A percentile compares a stretch with the other conserved stretches of the same genome.
These are phyloP conservation scores for Botrytis fragariae DNA, from an alignment of 2,329 filamentous ascomycete species.

Conservation along the genomic window DNA sequence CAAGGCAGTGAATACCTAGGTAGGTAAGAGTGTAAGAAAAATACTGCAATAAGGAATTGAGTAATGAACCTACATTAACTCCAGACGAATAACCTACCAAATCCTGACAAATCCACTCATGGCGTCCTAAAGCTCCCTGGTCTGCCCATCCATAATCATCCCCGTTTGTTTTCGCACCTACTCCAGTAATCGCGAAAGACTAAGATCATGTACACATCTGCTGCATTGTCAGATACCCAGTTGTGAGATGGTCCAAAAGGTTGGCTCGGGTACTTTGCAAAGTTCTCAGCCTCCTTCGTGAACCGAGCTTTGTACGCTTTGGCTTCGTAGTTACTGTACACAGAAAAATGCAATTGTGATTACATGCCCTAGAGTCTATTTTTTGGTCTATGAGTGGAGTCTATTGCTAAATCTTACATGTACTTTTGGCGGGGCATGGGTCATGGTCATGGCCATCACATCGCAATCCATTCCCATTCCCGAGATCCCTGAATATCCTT, in stretches of 20 bases:
- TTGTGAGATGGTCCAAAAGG: background rate
- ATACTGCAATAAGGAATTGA: background rate
- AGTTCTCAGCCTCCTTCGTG: conserved; percentile 4
- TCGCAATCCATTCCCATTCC: background rate
- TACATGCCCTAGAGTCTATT: background rate
- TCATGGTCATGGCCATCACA: conserved; percentile 4
- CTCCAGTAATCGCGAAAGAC: background rate
- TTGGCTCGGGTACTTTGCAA: background rate
- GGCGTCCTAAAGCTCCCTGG: background rate
- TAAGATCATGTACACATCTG: background rate
- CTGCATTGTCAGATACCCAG: conserved; percentile 4
- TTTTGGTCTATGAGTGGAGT: conserved; percentile 1
- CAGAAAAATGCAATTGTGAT: background rate
- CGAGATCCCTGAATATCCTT: conserved; percentile 1
- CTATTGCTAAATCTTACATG: background rate
- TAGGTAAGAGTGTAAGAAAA: conserved; percentile 2
- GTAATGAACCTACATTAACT: background rate
- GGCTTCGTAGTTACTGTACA: background rate
- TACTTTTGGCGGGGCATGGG: conserved; percentile 2
- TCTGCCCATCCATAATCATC: background rate
- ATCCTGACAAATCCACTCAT: conserved; percentile 19
- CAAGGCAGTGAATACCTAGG: background rate
- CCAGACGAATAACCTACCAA: background rate
- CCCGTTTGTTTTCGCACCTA: background rate
- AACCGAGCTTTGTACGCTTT: background rate